A percentile compares a stretch with the other conserved stretches of the same genome.
Evolutionary conservation across 257 asterid genomes (phyloP).

Genomic region (Lavandula angustifolia): DNA sequence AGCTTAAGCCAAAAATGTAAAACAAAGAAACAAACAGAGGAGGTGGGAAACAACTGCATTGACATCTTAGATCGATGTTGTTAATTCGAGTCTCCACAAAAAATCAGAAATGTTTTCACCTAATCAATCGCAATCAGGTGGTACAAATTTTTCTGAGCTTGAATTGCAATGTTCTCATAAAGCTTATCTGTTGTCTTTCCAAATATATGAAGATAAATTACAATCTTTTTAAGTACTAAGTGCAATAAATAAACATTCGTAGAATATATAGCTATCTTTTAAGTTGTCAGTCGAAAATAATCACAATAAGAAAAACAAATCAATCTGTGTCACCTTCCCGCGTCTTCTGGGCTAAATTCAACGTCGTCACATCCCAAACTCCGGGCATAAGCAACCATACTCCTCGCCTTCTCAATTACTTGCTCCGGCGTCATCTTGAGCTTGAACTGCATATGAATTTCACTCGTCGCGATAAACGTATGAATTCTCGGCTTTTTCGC

Average conservation of each 20-base stretch:
- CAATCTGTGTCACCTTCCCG: slow-evolving; percentile 72
- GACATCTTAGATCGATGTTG: no score
- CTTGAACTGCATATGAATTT: slow-evolving; percentile 86
- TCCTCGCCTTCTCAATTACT: slow-evolving; percentile 85
- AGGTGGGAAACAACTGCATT: no score
- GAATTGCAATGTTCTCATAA: no score
- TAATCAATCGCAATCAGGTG: no score
- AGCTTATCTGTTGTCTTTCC: no score
- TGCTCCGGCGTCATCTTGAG: slow-evolving; percentile 72
- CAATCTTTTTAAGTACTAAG: background rate
- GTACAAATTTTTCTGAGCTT: no score
- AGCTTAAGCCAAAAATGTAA: no score
- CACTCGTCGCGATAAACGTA: slow-evolving; percentile 96
- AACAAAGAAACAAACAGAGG: no score
- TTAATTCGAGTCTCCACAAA: no score
- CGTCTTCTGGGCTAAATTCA: slow-evolving; percentile 99
- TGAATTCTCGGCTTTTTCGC: slow-evolving; percentile 93
- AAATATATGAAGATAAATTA: background rate
- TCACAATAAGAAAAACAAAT: background rate
- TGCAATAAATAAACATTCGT: no score
- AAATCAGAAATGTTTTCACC: no score
- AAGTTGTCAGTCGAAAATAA: background rate
- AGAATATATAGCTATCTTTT: no score
- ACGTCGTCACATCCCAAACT: slow-evolving; percentile 87
- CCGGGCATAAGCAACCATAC: slow-evolving; percentile 85